Base-by-base conservation (phyloP, 2,329 filamentous ascomycete genomes). In the Claviceps quebecensis region DNA sequence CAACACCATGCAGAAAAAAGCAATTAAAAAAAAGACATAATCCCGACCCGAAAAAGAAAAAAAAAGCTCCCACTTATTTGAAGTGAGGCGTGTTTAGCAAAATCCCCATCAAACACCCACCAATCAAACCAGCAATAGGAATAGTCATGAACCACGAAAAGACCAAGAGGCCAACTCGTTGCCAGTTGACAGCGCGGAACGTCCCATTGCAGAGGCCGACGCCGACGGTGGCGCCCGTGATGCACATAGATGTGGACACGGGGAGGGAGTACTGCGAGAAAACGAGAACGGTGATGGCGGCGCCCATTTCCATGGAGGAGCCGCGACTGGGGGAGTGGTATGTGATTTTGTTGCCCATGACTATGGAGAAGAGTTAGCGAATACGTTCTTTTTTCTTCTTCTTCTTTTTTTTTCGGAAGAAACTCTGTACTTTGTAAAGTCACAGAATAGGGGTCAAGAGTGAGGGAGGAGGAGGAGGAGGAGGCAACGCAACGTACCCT, bases 261-360 rank as follows among this genome's bases (percentile, higher is more conserved):
- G 85, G 85, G 0, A 89, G 80, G 1, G 77, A 78, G 72, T 76
- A 86, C 63, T 87, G 84, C 0, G 83, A 86, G 72, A 86, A 86
- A 63, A 89, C 67, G 23, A 88, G 77, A 54, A 88, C 79, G 9
- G 85, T 88, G 58, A 89, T 80, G 57, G 85, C 83, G 45, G 85
- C 84, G 46, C 85, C 85, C 77, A 89, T 78, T 64, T 89, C 85
- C 84, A 89, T 89, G 48, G 83, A 87, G 59, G 71, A 86, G 49
- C 72, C 73, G 57, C 73, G 67, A 58, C 65, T 70, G 29, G 73
- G 73, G 22, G 72, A 75, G 68, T 86, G 82, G 66, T 84, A 84
- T 53, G 83, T 87, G 65, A 86, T 81, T 68, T 85, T 85, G 74
- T 88, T 89, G 50, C 85, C 85, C 84, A 88, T 87, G 67, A 86